Evolutionary conservation across 140 eudicot species (phyloP), one percentile per base, ranked within the genome.

Genomic region (Ambrosia hybrid): DNA sequence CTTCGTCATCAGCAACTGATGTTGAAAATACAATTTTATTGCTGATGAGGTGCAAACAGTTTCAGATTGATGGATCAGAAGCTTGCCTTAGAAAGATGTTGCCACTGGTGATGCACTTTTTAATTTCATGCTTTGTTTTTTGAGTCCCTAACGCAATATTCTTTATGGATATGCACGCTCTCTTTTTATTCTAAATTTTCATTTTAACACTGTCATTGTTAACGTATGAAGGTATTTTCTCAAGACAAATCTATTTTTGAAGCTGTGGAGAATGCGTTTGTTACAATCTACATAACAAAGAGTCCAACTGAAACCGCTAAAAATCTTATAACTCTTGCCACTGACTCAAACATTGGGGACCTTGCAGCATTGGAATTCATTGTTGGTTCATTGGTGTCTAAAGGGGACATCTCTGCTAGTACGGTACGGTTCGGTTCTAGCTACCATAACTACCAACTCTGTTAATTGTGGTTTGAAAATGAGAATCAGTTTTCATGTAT

Each of bases 1-100:
- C 99, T 71, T 94, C 99, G 26, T 88, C 99, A 72, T 90, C 99
- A 59, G 96, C 99, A 13, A 79, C 83, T 74, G 99, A 94, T 83
- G 99, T 94, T 71, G 99, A 94, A 79, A 84, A 94, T 79, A 86
- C 97, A 17, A 94, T 94, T 76, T 85, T 88, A 71, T 73, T 94
- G 83, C 85, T 94, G 58, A 90, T 94, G 99, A 90, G 99, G 78
- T 90, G 97, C 77, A 88, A 86, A 73, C 99, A 94, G 79, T 94
- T 94, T 61, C 99, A 90, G 75, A 88, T 94, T 75, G 97, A 94
- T 75, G 99, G 88, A n/a, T 86, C 99, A 64, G 99, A 90, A 78
- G 85, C 89, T 60, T 88, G 91, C 83, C 96, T 94, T 13, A 91
- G 97, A 63, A 90, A 90, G 84, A 94, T 94, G 99, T 72, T 94